phyloP scores from a whole-genome alignment of 2,329 filamentous ascomycete genomes.

The Dactylellina sp. region DNA sequence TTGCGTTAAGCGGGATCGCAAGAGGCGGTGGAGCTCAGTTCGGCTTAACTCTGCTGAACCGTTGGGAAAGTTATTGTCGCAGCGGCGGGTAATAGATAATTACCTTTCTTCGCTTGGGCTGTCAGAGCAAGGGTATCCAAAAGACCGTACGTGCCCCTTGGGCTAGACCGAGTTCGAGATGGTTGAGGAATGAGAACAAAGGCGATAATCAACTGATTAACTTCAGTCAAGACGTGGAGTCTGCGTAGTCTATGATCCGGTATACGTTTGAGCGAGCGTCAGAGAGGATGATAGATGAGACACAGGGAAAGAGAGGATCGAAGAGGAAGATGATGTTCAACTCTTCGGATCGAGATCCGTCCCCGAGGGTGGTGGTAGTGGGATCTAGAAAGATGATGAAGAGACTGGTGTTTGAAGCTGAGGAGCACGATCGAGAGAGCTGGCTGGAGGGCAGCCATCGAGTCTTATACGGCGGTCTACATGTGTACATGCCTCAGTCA shows the following conservation, averaged over 20 bases:
- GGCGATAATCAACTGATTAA: background rate
- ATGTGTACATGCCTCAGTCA: slow-evolving; percentile 20
- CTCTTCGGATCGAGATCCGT: slow-evolving; percentile 29
- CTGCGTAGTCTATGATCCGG: too few species aligned
- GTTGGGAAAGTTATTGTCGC: slow-evolving; percentile 25
- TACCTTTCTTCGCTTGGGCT: slow-evolving; percentile 32
- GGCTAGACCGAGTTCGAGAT: slow-evolving; percentile 10
- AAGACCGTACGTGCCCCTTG: background rate
- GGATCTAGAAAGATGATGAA: too few species aligned
- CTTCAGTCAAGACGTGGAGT: background rate
- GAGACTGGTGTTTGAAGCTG: too few species aligned
- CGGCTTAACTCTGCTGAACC: slow-evolving; percentile 29
- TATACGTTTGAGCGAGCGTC: background rate
- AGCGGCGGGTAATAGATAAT: too few species aligned
- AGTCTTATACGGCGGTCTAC: slow-evolving; percentile 15
- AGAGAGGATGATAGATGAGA: background rate
- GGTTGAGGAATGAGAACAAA: slow-evolving; percentile 18
- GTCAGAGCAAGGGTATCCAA: slow-evolving; percentile 14
- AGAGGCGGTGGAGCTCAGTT: slow-evolving; percentile 37
- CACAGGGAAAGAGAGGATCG: background rate
- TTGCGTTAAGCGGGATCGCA: slow-evolving; percentile 38
- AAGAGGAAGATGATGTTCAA: slow-evolving; percentile 56
- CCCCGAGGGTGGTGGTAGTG: too few species aligned
- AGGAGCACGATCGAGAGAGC: slow-evolving; percentile 3
- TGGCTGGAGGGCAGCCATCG: background rate